Evolutionary conservation across 2,329 filamentous ascomycete genomes (phyloP), one percentile per base, ranked within the genome.

Genomic region (Cladophialophora chaetospira): DNA sequence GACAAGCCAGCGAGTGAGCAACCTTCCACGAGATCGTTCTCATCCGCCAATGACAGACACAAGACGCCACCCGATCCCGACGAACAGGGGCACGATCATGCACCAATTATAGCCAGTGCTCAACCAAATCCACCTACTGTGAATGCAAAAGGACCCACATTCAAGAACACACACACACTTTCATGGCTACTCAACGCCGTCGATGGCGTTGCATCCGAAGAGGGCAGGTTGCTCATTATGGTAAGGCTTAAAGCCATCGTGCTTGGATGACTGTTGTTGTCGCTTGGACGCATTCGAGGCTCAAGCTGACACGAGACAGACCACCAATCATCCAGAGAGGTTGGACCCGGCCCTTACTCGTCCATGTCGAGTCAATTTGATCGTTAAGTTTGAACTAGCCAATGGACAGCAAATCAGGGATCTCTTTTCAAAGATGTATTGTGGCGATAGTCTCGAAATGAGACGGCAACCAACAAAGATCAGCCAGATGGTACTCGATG

Each of bases 201-300:
- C 40, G 89, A 95, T 66, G 88, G 90, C 49, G 88, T 91, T 1
- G 88, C 87, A 1, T 88, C 85, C 2, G 87, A 89, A 66, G 88
- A 93, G 73, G 89, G 88, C 29, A 82, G 88, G 35, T 82, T 93
- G 10, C 80, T 93, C n/a, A 86, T 93, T 73, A 91, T 92, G 87
- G 36, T 40, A 40, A 40, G 36, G 8, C 2, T 15, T 9, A n/a
- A n/a, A n/a, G n/a, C n/a, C n/a, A n/a, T n/a, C n/a, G n/a, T n/a
- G n/a, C n/a, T n/a, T n/a, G n/a, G n/a, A n/a, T n/a, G n/a, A n/a
- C n/a, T n/a, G n/a, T n/a, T n/a, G n/a, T n/a, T n/a, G n/a, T n/a
- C n/a, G n/a, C n/a, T n/a, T n/a, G n/a, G n/a, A n/a, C n/a, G n/a
- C n/a, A n/a, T n/a, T n/a, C n/a, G n/a, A 38, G 35, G 5, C 3